Evolutionary conservation across 331 rosid genomes (phyloP).

Genomic region (Cucumis variabilis): DNA sequence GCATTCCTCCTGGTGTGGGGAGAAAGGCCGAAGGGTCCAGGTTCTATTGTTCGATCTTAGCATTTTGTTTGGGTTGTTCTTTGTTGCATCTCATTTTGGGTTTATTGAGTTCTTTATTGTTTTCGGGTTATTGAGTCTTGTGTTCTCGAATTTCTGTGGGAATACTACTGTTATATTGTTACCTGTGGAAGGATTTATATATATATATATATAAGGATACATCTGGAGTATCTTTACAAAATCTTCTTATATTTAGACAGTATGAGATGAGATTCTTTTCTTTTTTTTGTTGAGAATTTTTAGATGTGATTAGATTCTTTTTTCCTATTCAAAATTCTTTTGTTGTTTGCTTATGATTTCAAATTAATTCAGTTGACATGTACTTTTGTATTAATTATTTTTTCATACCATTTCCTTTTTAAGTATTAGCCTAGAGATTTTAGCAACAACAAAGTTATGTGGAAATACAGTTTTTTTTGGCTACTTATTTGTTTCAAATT

Average conservation of each 20-base stretch:
- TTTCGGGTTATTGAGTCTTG: no score
- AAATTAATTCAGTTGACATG: background rate
- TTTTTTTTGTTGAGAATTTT: background rate
- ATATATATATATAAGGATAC: no score
- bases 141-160: no score
- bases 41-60: no score
- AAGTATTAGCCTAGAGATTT: slow-evolving; percentile 12
- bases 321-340: background rate
- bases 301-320: background rate
- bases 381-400: background rate
- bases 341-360: background rate
- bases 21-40: no score
- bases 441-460: background rate
- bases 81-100: no score
- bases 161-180: no score
- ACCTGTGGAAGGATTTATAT: no score
- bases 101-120: no score
- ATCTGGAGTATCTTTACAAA: no score
- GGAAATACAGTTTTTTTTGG: background rate
- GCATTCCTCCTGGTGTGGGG: no score
- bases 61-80: no score
- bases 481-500: background rate
- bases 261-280: background rate
- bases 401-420: background rate
- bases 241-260: background rate